Conservation (phyloP, 1,284 basidiomycete genomes). For the Malassezia dermatis region DNA sequence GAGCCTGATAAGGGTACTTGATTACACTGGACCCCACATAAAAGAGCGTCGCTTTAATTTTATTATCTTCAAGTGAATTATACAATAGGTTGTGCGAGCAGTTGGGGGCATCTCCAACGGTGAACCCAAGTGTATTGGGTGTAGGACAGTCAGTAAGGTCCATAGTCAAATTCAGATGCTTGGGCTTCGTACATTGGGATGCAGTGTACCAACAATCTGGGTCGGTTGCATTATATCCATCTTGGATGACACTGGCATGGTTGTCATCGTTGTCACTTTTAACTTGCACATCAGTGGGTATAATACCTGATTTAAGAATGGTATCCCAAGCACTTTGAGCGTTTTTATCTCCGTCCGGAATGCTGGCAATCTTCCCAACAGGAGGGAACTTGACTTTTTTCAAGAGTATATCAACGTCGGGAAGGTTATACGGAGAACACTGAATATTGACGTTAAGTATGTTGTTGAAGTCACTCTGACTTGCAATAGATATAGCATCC, state of each 20-base stretch:
- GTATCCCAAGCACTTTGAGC: conserved; percentile 37
- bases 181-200: conserved; percentile 37
- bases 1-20: conserved; percentile 12
- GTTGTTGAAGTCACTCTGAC: conserved; percentile 23
- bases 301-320: conserved; percentile 40
- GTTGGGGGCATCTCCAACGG: conserved; percentile 35
- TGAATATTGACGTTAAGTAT: conserved; percentile 21
- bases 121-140: conserved; percentile 46
- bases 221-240: conserved; percentile 19
- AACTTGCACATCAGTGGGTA: conserved; percentile 40
- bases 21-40: conserved; percentile 25
- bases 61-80: conserved; percentile 15
- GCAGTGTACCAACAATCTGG: conserved; percentile 42
- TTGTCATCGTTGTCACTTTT: neutral
- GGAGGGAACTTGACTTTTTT: conserved; percentile 21
- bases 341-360: conserved; percentile 48
- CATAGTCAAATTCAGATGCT: conserved; percentile 25
- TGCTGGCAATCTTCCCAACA: conserved; percentile 47
- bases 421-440: conserved; percentile 31
- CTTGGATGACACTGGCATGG: neutral
- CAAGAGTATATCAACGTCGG: conserved; percentile 9
- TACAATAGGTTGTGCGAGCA: conserved; percentile 27
- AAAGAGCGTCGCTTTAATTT: conserved; percentile 22
- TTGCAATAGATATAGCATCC: conserved; percentile 11
- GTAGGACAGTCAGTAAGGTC: conserved; percentile 49